phyloP scores from a whole-genome alignment of 2,329 filamentous ascomycete species.

The Ophiostoma perfectum region DNA sequence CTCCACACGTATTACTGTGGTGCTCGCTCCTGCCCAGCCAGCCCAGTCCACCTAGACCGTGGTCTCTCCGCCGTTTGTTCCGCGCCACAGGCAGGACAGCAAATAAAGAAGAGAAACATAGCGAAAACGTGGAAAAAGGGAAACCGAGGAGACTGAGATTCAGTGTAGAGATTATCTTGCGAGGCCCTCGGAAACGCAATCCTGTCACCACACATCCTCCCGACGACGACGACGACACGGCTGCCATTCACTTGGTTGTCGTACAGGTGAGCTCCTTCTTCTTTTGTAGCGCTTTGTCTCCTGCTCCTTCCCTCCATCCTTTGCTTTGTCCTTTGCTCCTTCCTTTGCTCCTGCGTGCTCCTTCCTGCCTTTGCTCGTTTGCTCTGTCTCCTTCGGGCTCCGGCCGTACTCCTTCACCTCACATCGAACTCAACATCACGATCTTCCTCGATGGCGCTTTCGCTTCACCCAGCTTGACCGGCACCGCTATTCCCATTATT shows the following conservation, averaged over 20 bases:
- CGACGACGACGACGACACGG: constrained; percentile 8
- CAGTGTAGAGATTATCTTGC: background rate
- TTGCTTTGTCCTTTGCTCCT: background rate
- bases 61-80: constrained; percentile 4
- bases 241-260: background rate
- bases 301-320: background rate
- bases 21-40: background rate
- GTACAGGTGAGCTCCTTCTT: constrained; percentile 7
- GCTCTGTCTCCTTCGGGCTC: background rate
- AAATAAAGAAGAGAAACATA: constrained; percentile 1
- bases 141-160: background rate
- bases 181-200: background rate
- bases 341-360: background rate
- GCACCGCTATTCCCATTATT: background rate
- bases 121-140: background rate
- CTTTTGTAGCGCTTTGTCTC: background rate
- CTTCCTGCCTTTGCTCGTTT: background rate
- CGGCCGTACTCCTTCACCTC: background rate
- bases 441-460: background rate
- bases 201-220: constrained; percentile 1
- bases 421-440: background rate
- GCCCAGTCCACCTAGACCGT: background rate
- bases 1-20: constrained; percentile 9
- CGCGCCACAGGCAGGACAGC: background rate
- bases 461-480: background rate